Conservation (phyloP, 306 rosid genomes). For the Datisca glomerata region DNA sequence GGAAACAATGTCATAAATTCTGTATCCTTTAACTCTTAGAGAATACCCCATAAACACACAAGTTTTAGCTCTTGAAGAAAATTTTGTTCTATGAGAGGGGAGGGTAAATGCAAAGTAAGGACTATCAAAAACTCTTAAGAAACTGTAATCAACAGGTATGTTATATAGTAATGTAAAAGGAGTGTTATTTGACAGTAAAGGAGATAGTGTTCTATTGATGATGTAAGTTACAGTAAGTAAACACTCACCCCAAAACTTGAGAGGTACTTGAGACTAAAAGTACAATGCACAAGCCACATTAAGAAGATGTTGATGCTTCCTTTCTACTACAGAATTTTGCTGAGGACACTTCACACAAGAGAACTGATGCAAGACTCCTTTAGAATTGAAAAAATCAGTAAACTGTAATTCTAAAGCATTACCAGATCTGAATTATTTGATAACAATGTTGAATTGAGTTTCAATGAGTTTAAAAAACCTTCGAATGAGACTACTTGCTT, state of each 20-base stretch:
- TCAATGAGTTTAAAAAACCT: neutral
- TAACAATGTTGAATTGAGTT: neutral
- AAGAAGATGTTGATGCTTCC: too few relatives aligned
- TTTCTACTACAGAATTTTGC: too few relatives aligned
- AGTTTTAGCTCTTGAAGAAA: neutral
- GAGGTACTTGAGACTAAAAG: too few relatives aligned
- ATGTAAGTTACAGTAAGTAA: neutral
- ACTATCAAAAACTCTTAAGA: neutral
- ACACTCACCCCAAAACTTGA: too few relatives aligned
- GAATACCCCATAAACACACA: too few relatives aligned
- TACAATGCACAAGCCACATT: too few relatives aligned
- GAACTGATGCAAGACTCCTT: neutral
- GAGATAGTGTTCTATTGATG: neutral
- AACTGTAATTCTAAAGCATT: neutral
- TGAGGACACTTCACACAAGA: too few relatives aligned
- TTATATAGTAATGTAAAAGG: neutral
- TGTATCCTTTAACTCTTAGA: neutral
- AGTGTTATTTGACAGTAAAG: neutral
- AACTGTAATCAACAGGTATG: too few relatives aligned
- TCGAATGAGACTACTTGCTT: neutral
- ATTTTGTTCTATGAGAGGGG: neutral
- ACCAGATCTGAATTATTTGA: neutral
- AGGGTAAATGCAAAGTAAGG: neutral
- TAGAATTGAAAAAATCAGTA: too few relatives aligned
- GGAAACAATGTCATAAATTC: neutral